These are phyloP conservation scores for Nothophoma quercina DNA, from an alignment of 2,329 filamentous ascomycete species.

Conservation along the genomic window DNA sequence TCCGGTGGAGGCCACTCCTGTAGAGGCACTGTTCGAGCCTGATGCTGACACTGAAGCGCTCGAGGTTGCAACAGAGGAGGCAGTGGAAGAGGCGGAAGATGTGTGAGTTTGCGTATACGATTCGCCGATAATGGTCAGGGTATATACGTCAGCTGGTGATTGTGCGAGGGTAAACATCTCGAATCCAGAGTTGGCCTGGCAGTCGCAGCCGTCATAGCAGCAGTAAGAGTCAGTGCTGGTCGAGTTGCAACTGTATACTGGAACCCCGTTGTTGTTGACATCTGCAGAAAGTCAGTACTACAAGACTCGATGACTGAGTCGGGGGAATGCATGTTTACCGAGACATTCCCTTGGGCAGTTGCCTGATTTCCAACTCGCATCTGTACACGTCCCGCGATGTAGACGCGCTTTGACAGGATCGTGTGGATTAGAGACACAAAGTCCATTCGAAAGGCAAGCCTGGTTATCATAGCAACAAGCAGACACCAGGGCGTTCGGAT, in stretches of 20 bases:
- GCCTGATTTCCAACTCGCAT: conserved; percentile 32
- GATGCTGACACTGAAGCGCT: conserved; percentile 6
- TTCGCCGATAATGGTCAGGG: conserved; percentile 39
- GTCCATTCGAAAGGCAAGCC: conserved; percentile 42
- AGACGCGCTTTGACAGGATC: conserved; percentile 25
- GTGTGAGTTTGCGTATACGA: conserved; percentile 30
- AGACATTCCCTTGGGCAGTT: conserved; percentile 38
- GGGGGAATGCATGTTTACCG: conserved; percentile 11
- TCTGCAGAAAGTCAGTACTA: conserved; percentile 19
- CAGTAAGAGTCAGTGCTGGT: conserved; percentile 36
- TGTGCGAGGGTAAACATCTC: conserved; percentile 30
- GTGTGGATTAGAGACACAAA: conserved; percentile 38
- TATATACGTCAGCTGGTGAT: conserved; percentile 29
- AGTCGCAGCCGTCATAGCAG: conserved; percentile 38
- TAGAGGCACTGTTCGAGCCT: background rate
- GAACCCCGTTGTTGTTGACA: conserved; percentile 31
- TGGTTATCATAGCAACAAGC: conserved; percentile 38
- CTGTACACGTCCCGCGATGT: conserved; percentile 40
- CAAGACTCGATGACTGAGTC: too few relatives aligned
- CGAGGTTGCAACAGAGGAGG: conserved; percentile 4
- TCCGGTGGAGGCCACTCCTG: background rate
- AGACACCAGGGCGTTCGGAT: conserved; percentile 29
- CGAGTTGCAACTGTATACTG: conserved; percentile 37
- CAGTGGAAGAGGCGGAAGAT: conserved; percentile 11
- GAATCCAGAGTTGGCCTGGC: conserved; percentile 19